A percentile compares a stretch with the other conserved stretches of the same genome.
phyloP scores from a whole-genome alignment of 75 land plant genomes.

The Adiantum capillusveneris region DNA sequence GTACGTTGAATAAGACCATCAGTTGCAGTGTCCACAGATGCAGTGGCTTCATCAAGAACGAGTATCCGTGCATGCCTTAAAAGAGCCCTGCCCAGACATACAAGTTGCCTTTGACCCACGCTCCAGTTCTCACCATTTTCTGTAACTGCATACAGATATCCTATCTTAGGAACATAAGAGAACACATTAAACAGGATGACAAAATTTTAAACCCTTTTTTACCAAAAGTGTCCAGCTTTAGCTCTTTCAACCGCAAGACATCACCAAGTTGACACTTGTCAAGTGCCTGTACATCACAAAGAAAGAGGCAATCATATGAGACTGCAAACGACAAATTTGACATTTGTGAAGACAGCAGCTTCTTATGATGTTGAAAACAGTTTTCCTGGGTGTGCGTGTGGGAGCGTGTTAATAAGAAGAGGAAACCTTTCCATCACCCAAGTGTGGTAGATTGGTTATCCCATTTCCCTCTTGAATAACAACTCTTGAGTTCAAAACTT shows the following conservation, averaged over 20 bases:
- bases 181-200: too few species aligned
- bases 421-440: too few species aligned
- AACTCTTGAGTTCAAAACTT: too few species aligned
- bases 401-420: too few species aligned
- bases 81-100: constrained; percentile 40
- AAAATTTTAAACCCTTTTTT: too few species aligned
- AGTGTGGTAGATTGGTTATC: too few species aligned
- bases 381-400: too few species aligned
- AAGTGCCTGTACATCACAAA: constrained; percentile 20
- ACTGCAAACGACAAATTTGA: too few species aligned
- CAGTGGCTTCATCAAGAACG: constrained; percentile 46
- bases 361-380: too few species aligned
- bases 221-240: constrained; percentile 40
- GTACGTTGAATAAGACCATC: constrained; percentile 39
- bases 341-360: too few species aligned
- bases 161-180: neutral
- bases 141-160: constrained; percentile 20
- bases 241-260: constrained; percentile 26
- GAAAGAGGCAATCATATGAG: neutral
- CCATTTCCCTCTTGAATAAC: too few species aligned
- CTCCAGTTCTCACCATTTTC: constrained; percentile 59
- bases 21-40: constrained; percentile 49
- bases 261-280: constrained; percentile 43
- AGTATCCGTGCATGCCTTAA: constrained; percentile 36
- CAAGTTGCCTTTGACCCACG: constrained; percentile 40